Percentiles rank a stretch among this genome's conserved stretches.
Conservation (phyloP, 2,329 filamentous ascomycete species). For the Fusarium paranaense region DNA sequence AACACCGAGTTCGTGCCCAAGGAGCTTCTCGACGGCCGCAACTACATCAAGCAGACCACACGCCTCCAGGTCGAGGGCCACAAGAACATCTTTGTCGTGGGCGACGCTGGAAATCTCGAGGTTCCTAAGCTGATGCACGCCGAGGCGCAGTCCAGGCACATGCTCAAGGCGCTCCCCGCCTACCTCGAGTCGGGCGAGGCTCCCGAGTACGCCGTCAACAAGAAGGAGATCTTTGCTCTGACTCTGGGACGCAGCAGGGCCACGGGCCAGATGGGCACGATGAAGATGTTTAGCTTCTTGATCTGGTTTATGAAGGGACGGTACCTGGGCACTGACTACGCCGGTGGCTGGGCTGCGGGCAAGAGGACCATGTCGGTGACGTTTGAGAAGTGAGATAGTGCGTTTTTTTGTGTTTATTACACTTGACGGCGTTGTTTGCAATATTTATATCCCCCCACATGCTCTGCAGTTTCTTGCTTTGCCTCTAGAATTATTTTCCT, state of each 20-base stretch:
- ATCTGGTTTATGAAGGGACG: conserved; percentile 55
- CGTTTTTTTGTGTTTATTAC: not conserved
- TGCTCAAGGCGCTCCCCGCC: conserved; percentile 50
- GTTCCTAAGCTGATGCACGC: conserved; percentile 46
- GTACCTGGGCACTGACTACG: conserved; percentile 51
- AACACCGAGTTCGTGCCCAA: conserved; percentile 60
- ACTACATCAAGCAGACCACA: conserved; percentile 53
- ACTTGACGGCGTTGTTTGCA: not conserved
- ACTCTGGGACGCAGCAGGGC: conserved; percentile 55
- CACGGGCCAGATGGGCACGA: conserved; percentile 52
- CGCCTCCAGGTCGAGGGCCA: conserved; percentile 51
- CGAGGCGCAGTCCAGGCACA: conserved; percentile 49
- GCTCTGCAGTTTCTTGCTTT: not conserved
- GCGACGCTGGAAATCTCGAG: conserved; percentile 58
- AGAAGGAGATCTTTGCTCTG: conserved; percentile 50
- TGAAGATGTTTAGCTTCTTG: conserved; percentile 53
- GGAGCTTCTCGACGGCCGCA: conserved; percentile 49
- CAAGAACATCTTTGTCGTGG: conserved; percentile 57
- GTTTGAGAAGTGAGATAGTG: conserved; percentile 47
- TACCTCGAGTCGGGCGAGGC: conserved; percentile 47
- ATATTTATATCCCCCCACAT: conserved; percentile 4
- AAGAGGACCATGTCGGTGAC: conserved; percentile 47
- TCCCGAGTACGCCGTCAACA: conserved; percentile 46
- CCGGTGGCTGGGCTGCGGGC: conserved; percentile 47
- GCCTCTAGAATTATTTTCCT: not conserved